Base-by-base conservation (phyloP, 257 asterid species). In the Eucommia ulmoides region DNA sequence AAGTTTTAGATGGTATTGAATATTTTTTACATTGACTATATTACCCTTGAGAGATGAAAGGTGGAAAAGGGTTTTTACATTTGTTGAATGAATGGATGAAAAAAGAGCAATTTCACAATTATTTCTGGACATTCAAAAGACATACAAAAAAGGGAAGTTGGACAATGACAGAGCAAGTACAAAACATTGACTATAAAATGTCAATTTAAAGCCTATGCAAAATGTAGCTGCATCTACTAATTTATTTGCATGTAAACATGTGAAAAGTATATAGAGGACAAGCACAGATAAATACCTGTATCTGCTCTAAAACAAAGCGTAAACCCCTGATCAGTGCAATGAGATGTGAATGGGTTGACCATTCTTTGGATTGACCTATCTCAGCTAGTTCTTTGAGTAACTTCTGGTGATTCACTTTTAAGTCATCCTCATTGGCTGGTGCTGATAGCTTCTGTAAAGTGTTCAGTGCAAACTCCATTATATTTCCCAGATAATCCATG, bases 381-480 rank as follows among this genome's bases (percentile, higher is more conserved):
- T 69, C 80, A 19, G 79, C 77, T 49, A 89, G 65, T 45, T 82
- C 91, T 65, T 56, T 66, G 76, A 82, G 52, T 45, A 82, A 72
- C 22, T 74, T 66, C 62, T 66, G 75, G 56, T 79, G 82, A 33
- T 68, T 67, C 26, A 58, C 71, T 65, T 75, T 73, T 45, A 89
- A 68, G 66, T 82, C 88, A 42, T 69, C 78, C 64, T 73, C 83
- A 46, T 71, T 62, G 38, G 88, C 94, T 17, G 98, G 94, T 35
- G 98, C 86, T 17, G 91, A 78, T 23, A 89, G 96, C 66, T 78
- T 83, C 70, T 73, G 76, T 59, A 89, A 58, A 49, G 80, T 80
- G 62, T 24, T 33, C 64, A 82, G 50, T 29, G 94, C 80, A 65
- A 72, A 85, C 51, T 83, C 89, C 54, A 85, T 64, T 47, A 85